phyloP scores from a whole-genome alignment of 495 filamentous ascomycete species.

The Daldinia loculata region DNA sequence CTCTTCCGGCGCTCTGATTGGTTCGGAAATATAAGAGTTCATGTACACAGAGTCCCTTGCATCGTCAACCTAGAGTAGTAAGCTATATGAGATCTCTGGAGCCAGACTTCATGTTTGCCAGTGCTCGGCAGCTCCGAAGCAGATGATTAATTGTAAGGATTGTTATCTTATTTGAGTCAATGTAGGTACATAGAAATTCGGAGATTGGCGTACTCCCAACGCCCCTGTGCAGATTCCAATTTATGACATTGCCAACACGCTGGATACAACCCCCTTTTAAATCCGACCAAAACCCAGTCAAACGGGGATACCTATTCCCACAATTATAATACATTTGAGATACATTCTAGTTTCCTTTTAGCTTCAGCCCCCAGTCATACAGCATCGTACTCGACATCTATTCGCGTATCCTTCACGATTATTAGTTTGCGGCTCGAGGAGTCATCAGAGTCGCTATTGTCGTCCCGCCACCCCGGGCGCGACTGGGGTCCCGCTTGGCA shows the following conservation, averaged over 20 bases:
- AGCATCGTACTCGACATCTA: conserved; percentile 24
- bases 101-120: background rate
- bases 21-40: background rate
- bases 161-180: too few relatives aligned
- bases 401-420: conserved; percentile 32
- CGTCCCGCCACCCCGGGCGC: background rate
- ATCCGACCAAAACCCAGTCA: background rate
- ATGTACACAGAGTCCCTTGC: background rate
- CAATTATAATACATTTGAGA: background rate
- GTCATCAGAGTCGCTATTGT: background rate
- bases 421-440: conserved; percentile 16
- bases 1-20: background rate
- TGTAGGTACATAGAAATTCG: too few relatives aligned
- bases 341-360: background rate
- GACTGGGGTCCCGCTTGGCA: background rate
- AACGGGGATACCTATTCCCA: background rate
- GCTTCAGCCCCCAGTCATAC: background rate
- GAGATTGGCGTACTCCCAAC: too few relatives aligned
- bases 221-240: too few relatives aligned
- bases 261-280: background rate
- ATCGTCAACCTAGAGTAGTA: background rate
- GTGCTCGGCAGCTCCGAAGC: background rate
- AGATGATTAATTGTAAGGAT: background rate
- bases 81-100: background rate
- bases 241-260: too few relatives aligned